These are phyloP conservation scores for Boletus sp. DNA, from an alignment of 1,284 basidiomycete species.

Conservation along the genomic window DNA sequence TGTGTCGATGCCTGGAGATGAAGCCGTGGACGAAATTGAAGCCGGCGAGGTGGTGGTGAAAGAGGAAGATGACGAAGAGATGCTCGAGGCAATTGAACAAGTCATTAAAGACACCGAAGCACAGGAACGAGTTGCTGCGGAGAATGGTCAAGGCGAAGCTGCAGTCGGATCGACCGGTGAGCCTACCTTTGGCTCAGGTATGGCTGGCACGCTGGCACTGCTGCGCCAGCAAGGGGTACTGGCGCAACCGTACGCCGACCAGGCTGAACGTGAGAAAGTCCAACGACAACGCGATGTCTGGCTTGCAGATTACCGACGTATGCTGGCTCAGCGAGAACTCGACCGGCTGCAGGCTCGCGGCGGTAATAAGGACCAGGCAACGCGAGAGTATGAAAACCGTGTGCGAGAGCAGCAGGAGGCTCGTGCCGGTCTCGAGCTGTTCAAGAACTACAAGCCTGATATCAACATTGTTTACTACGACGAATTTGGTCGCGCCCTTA, in stretches of 20 bases:
- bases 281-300: constrained; percentile 88
- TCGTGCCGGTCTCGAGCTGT: constrained; percentile 76
- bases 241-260: constrained; percentile 60
- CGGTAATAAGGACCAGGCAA: constrained; percentile 87
- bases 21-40: constrained; percentile 70
- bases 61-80: constrained; percentile 72
- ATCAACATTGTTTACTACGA: constrained; percentile 96
- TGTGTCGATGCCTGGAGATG: constrained; percentile 58
- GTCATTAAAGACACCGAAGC: constrained; percentile 59
- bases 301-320: constrained; percentile 80
- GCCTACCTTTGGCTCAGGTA: constrained; percentile 72
- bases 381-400: constrained; percentile 92
- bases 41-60: constrained; percentile 75
- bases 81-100: constrained; percentile 69
- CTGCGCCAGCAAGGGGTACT: constrained; percentile 92
- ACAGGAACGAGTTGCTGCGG: constrained; percentile 42
- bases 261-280: constrained; percentile 73
- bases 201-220: constrained; percentile 86
- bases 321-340: constrained; percentile 74
- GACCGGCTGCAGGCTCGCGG: constrained; percentile 74
- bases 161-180: constrained; percentile 64
- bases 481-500: constrained; percentile 87
- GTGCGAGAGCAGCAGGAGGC: constrained; percentile 89
- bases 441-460: constrained; percentile 95
- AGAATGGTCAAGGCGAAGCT: constrained; percentile 30